These are phyloP conservation scores for Rhododendron mucronatum DNA, from an alignment of 148 eudicot genomes.

Conservation along the genomic window DNA sequence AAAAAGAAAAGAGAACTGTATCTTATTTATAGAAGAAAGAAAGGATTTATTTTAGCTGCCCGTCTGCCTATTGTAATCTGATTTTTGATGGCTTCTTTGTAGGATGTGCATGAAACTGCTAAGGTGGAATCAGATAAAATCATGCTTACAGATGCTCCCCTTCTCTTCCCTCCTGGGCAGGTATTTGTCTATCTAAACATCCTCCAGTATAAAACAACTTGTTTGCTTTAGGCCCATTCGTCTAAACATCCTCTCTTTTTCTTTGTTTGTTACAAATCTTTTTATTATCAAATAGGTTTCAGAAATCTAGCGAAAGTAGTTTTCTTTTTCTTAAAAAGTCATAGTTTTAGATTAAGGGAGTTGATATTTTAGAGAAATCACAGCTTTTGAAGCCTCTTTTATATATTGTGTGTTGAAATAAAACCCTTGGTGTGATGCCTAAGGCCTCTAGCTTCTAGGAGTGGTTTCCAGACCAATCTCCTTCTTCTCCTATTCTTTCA, in stretches of 20 bases:
- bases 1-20: background rate
- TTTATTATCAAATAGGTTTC: background rate
- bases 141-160: conserved; percentile 88
- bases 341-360: background rate
- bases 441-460: too few species aligned
- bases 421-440: too few species aligned
- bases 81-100: conserved; percentile 12
- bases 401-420: background rate
- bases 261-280: background rate
- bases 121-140: conserved; percentile 69
- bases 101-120: conserved; percentile 57
- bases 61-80: background rate
- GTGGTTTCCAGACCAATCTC: too few species aligned
- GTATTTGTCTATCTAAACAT: conserved; percentile 28
- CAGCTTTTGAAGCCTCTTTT: background rate
- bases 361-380: background rate
- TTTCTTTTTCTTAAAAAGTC: background rate
- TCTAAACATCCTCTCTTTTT: background rate
- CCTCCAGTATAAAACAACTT: background rate
- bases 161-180: conserved; percentile 96
- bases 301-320: background rate
- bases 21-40: background rate
- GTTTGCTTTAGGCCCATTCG: background rate
- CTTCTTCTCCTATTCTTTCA: too few species aligned
- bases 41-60: background rate